Conservation (phyloP, 192 early-diverging fungal genomes). For the Umbelopsis vinacea region DNA sequence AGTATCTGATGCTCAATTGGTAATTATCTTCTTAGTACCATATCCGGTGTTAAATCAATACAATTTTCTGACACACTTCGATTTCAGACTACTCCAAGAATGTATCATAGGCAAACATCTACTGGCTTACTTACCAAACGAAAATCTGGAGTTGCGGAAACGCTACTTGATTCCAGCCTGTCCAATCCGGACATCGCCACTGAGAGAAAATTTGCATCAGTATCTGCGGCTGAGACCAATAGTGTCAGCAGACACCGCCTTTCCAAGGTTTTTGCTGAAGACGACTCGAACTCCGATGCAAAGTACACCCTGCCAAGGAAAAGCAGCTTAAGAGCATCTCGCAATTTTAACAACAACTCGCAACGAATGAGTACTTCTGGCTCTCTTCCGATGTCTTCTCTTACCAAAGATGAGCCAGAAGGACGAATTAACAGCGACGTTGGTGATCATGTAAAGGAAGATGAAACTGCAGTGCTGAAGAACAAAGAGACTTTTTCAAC, state of each 20-base stretch:
- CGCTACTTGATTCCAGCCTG: neutral
- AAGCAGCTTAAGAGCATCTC: conserved; percentile 7
- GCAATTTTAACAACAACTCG: neutral
- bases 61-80: neutral
- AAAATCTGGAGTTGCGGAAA: neutral
- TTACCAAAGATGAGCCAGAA: neutral
- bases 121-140: conserved; percentile 6
- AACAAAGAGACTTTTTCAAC: neutral
- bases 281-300: neutral
- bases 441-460: neutral
- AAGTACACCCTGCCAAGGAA: conserved; percentile 7
- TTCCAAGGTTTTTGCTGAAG: neutral
- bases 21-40: neutral
- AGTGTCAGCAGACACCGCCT: neutral
- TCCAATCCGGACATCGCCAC: neutral
- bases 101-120: conserved; percentile 11
- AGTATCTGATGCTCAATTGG: conserved; percentile 5
- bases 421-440: neutral
- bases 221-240: neutral
- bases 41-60: neutral
- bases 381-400: neutral
- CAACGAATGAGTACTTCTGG: neutral
- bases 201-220: neutral
- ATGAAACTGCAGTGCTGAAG: neutral
- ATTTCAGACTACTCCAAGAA: conserved; percentile 13